Conservation (phyloP, 2,329 filamentous ascomycete genomes). For the Hymenoscyphus repandus region DNA sequence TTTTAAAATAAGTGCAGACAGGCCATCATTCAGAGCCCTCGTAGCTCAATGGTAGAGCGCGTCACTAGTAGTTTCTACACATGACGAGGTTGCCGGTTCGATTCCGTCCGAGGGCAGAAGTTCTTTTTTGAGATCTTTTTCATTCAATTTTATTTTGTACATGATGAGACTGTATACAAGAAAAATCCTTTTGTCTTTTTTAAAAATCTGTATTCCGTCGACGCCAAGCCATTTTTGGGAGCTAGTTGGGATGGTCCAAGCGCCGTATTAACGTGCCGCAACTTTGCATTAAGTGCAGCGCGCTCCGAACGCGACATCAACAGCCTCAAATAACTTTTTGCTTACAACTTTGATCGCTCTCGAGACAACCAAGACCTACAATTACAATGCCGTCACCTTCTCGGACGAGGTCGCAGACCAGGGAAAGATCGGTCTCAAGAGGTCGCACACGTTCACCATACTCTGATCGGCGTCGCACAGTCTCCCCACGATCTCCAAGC, state of each 20-base stretch:
- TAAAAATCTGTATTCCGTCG: no score
- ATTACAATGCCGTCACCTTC: neutral
- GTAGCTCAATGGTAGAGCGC: neutral
- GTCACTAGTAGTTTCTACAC: constrained; percentile 29
- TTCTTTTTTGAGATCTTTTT: constrained; percentile 8
- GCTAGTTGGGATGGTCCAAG: no score
- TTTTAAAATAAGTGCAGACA: no score
- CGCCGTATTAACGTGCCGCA: no score
- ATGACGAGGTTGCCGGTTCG: constrained; percentile 45
- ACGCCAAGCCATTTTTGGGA: no score
- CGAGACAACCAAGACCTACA: neutral
- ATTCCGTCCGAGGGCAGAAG: constrained; percentile 29
- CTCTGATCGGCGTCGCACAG: constrained; percentile 28
- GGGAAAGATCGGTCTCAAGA: neutral
- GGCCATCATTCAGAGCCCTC: no score
- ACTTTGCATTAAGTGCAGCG: no score
- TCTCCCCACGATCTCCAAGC: constrained; percentile 27
- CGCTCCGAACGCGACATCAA: no score
- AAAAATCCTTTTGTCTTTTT: neutral
- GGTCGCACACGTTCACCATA: constrained; percentile 28
- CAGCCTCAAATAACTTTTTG: no score
- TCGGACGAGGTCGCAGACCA: neutral
- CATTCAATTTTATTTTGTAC: neutral
- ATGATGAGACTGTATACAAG: neutral
- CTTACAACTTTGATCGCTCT: no score